Conservation (phyloP, 768 basidiomycete species). For the Lentinula detonsa region DNA sequence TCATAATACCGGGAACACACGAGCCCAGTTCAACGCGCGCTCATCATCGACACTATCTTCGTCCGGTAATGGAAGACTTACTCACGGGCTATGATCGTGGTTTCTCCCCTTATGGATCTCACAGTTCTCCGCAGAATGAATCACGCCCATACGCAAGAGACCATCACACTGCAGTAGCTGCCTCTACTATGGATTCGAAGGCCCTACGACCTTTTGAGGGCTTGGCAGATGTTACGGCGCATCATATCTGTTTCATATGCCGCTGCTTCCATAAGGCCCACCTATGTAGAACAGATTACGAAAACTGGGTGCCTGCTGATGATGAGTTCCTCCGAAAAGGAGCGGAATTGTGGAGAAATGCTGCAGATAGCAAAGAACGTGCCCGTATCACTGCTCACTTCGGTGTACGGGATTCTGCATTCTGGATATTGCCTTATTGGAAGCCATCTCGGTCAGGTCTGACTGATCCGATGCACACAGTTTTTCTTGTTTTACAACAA, state of each 20-base stretch:
- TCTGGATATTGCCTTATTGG: constrained; percentile 26
- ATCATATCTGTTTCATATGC: not conserved
- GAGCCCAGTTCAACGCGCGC: not conserved
- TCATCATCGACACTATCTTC: not conserved
- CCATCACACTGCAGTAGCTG: not conserved
- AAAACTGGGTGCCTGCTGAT: constrained; percentile 12
- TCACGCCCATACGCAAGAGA: not conserved
- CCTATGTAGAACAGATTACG: not conserved
- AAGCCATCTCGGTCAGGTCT: constrained; percentile 22
- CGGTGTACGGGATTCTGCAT: constrained; percentile 13
- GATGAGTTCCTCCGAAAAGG: constrained; percentile 2
- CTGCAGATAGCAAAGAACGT: constrained; percentile 9
- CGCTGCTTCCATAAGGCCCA: not conserved
- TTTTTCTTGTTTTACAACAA: not conserved
- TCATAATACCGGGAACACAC: not conserved
- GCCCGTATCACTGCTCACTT: constrained; percentile 12
- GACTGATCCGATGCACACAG: constrained; percentile 30
- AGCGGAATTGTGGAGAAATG: constrained; percentile 17
- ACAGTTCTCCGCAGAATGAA: not conserved
- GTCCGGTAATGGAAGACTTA: not conserved
- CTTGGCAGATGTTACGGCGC: too few relatives aligned
- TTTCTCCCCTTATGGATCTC: not conserved
- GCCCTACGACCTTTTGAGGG: not conserved
- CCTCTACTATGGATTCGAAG: not conserved
- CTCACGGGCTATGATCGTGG: not conserved